A percentile compares a stretch with the other conserved stretches of the same genome.
Conservation (phyloP, 2,329 filamentous ascomycete genomes). For the Colletotrichum neosansevieriae region DNA sequence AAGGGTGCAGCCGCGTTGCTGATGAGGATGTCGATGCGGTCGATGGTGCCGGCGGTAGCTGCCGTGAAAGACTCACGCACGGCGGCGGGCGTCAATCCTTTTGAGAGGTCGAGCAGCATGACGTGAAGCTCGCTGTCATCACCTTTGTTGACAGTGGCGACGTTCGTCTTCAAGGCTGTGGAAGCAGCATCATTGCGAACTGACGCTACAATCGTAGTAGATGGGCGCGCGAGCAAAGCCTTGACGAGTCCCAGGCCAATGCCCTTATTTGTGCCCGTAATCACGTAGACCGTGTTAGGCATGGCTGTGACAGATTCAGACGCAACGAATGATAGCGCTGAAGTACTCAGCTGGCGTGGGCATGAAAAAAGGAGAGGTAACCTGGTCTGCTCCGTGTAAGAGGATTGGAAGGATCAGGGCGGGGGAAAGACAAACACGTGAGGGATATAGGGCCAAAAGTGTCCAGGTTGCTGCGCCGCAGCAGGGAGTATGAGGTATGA, state of each 20-base stretch:
- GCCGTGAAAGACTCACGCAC: slow-evolving; percentile 45
- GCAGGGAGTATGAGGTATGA: not conserved
- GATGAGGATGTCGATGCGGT: slow-evolving; percentile 62
- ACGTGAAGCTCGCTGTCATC: slow-evolving; percentile 48
- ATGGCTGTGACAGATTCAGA: not conserved
- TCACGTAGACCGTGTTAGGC: slow-evolving; percentile 49
- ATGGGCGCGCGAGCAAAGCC: slow-evolving; percentile 60
- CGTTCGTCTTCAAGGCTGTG: slow-evolving; percentile 33
- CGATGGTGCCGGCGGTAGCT: slow-evolving; percentile 47
- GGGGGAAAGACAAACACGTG: slow-evolving; percentile 12
- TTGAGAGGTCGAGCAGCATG: slow-evolving; percentile 53
- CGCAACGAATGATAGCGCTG: too few species aligned
- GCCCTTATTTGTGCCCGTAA: slow-evolving; percentile 57
- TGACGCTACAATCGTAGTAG: slow-evolving; percentile 60
- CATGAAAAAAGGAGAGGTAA: not conserved
- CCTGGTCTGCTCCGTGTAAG: slow-evolving; percentile 22
- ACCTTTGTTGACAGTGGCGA: slow-evolving; percentile 45
- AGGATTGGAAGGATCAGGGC: slow-evolving; percentile 4
- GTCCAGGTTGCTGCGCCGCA: slow-evolving; percentile 1
- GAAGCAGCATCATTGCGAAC: slow-evolving; percentile 48
- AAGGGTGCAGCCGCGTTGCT: slow-evolving; percentile 61
- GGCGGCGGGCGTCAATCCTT: slow-evolving; percentile 43
- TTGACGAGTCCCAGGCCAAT: slow-evolving; percentile 54
- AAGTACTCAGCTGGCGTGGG: not conserved
- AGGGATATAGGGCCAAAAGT: not conserved